These are phyloP conservation scores for Entomortierella chlamydospora DNA, from an alignment of 192 early-diverging fungal genomes.

Conservation along the genomic window DNA sequence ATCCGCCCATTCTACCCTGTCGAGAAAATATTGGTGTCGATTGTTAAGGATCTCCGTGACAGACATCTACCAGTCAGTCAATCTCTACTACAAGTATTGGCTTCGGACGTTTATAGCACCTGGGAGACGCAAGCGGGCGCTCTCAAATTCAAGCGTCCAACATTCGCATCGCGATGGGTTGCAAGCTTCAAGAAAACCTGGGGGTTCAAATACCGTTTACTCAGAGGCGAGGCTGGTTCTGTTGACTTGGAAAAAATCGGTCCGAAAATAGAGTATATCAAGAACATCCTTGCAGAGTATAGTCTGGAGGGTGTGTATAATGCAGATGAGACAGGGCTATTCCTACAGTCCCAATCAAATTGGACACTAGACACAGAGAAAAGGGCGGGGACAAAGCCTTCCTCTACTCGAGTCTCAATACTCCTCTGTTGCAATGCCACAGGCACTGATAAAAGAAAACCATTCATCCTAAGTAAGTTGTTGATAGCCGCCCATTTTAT, in stretches of 20 bases:
- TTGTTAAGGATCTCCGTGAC: too few relatives aligned
- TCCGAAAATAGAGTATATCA: neutral
- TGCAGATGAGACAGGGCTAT: slow-evolving; percentile 4
- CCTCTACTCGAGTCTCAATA: neutral
- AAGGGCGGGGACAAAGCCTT: neutral
- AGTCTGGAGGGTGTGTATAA: neutral
- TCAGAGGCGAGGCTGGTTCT: neutral
- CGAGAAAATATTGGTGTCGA: too few relatives aligned
- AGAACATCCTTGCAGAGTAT: neutral
- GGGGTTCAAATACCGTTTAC: neutral
- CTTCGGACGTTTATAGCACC: too few relatives aligned
- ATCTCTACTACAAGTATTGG: too few relatives aligned
- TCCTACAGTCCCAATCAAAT: neutral
- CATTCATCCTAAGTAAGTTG: slow-evolving; percentile 3
- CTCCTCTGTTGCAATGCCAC: slow-evolving; percentile 9
- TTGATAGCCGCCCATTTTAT: neutral
- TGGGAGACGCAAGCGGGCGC: too few relatives aligned
- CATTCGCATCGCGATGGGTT: neutral
- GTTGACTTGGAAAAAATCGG: neutral
- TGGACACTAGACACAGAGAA: neutral
- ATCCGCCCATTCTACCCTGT: too few relatives aligned
- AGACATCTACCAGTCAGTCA: too few relatives aligned
- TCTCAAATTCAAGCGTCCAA: neutral
- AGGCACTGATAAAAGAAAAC: slow-evolving; percentile 9
- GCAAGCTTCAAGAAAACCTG: neutral